Percentiles rank a stretch among this genome's conserved stretches.
Conservation (phyloP, 495 filamentous ascomycete genomes). For the Durotheca rogersii region DNA sequence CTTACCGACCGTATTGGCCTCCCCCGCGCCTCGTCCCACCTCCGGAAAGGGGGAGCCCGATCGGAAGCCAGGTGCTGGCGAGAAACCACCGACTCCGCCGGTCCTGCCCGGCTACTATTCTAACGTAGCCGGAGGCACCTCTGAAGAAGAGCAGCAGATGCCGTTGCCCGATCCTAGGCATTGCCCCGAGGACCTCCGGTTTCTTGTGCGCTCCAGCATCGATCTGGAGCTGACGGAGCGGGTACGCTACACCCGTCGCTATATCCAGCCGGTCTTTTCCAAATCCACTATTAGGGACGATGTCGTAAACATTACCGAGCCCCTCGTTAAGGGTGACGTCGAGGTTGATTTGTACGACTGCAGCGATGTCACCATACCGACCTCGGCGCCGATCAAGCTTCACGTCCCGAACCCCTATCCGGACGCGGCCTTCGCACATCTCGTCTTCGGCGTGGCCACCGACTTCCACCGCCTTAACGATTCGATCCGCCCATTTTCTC, state of each 20-base stretch:
- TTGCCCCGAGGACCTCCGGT: constrained; percentile 17
- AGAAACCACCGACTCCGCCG: neutral
- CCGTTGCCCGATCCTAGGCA: constrained; percentile 15
- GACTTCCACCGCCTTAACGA: constrained; percentile 55
- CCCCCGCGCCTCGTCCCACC: neutral
- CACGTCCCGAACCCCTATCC: constrained; percentile 39
- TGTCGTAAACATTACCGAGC: constrained; percentile 35
- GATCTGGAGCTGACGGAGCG: constrained; percentile 38
- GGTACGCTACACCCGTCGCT: constrained; percentile 42
- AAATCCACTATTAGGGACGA: constrained; percentile 25
- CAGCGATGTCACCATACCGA: constrained; percentile 14
- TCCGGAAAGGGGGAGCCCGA: constrained; percentile 1
- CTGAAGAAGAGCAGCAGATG: neutral
- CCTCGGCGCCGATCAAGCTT: constrained; percentile 36
- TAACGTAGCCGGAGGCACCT: neutral
- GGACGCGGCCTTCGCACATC: constrained; percentile 30
- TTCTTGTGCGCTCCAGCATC: constrained; percentile 21
- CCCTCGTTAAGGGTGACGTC: constrained; percentile 34
- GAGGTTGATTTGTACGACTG: constrained; percentile 39
- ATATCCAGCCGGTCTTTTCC: constrained; percentile 36
- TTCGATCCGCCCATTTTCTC: constrained; percentile 56
- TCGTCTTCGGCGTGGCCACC: constrained; percentile 61
- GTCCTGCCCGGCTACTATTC: neutral
- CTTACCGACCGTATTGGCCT: neutral
- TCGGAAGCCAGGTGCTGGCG: neutral